Base-by-base conservation (phyloP, 2,329 filamentous ascomycete species). In the Curvularia spicifera region DNA sequence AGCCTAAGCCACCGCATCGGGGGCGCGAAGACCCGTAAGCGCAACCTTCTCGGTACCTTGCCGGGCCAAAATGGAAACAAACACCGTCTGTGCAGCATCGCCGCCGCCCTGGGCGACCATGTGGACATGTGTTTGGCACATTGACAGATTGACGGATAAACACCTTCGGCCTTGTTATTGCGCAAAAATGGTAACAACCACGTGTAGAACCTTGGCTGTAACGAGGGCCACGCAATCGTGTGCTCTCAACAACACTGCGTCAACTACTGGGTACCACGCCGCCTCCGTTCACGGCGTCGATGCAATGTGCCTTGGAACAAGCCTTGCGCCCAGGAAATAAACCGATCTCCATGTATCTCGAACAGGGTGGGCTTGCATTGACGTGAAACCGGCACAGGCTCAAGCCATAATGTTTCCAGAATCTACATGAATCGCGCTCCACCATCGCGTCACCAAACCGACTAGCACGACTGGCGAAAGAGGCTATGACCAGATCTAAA, bases 31-130 rank as follows among this genome's bases (percentile, higher is more conserved):
- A 26, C 46, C 46, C 46, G 46, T 35, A n/a, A 2, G 31, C 15
- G 46, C 22, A 49, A 39, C 46, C 46, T 49, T 49, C 15, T 49
- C 31, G 31, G 20, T 48, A 39, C 28, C 13, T 31, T 5, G 28
- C 43, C 43, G 28, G 44, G 5, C 18, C 18, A 15, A 46, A 12
- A 26, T 13, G 24, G 10, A 24, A 8, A 24, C 4, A 43, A 46
- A n/a, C 44, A 20, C n/a, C 18, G 18, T 29, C 44, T 20, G 44
- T 46, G 44, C 44, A 18, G 8, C 9, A 20, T 28, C 9, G 12
- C 22, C 22, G 22, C 28, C 26, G 44, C 22, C 15, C 40, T 15
- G 22, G 40, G 3, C 24, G 40, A 26, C 12, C 35, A 37, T 18
- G 35, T 37, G 12, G 13, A n/a, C 33, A n/a, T 35, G 12, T 13